phyloP scores from a whole-genome alignment of 2,329 filamentous ascomycete species.

The Cladophialophora immunda region DNA sequence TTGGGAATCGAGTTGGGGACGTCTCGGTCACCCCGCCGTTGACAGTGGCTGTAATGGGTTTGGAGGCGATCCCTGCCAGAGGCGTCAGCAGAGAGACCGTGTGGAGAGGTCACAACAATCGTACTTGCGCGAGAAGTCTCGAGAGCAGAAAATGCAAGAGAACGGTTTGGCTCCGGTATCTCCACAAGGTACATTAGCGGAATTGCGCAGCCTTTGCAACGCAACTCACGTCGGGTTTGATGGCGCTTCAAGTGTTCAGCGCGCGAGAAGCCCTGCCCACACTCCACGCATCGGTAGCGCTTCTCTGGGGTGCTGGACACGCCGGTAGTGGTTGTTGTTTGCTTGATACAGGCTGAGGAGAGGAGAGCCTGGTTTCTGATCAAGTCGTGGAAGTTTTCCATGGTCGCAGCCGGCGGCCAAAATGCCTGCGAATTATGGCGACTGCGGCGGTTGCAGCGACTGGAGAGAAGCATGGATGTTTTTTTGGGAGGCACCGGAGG shows the following conservation, averaged over 20 bases:
- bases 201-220: constrained; percentile 34
- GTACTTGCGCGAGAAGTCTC: constrained; percentile 54
- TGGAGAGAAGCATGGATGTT: background rate
- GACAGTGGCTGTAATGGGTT: constrained; percentile 56
- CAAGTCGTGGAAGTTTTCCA: constrained; percentile 36
- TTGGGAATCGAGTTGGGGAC: constrained; percentile 57
- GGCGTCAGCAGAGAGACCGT: constrained; percentile 18
- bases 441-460: background rate
- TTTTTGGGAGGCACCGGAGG: background rate
- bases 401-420: background rate
- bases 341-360: constrained; percentile 31
- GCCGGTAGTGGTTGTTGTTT: constrained; percentile 10
- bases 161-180: constrained; percentile 59
- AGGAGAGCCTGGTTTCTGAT: constrained; percentile 35
- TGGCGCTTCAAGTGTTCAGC: constrained; percentile 60
- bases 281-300: constrained; percentile 53
- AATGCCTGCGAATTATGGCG: background rate
- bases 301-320: constrained; percentile 45
- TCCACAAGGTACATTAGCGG: constrained; percentile 35
- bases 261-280: constrained; percentile 56
- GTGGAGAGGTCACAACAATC: background rate
- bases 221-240: constrained; percentile 53
- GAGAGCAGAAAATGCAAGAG: constrained; percentile 56
- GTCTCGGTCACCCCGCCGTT: constrained; percentile 51
- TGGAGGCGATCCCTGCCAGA: constrained; percentile 55